Percentiles rank a stretch among this genome's conserved stretches.
phyloP scores from a whole-genome alignment of 1,284 basidiomycete genomes.

The Ceratobasidium sp. region DNA sequence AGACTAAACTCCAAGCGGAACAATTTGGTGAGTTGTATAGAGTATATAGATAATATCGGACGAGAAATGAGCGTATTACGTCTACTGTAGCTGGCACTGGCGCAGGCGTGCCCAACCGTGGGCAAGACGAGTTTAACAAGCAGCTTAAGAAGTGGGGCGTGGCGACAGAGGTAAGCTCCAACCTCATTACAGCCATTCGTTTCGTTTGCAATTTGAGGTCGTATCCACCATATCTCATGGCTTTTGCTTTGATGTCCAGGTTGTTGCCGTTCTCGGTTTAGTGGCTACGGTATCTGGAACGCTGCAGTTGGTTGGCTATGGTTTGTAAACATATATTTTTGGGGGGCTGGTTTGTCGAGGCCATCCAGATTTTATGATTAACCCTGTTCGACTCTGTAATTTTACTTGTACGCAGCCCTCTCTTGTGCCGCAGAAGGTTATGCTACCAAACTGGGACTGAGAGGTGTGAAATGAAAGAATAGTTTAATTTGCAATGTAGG shows the following conservation, averaged over 20 bases:
- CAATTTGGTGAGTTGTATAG: slow-evolving; percentile 21
- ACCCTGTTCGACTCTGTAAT: too few relatives aligned
- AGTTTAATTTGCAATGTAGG: not conserved
- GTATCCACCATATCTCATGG: not conserved
- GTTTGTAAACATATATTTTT: not conserved
- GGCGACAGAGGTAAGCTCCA: slow-evolving; percentile 25
- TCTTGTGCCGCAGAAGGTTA: too few relatives aligned
- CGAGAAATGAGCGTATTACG: too few relatives aligned
- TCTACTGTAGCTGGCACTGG: slow-evolving; percentile 31
- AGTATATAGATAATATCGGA: too few relatives aligned
- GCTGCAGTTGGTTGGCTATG: slow-evolving; percentile 35
- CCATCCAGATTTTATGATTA: too few relatives aligned
- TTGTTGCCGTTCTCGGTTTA: slow-evolving; percentile 33
- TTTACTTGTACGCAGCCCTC: too few relatives aligned
- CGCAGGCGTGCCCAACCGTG: slow-evolving; percentile 37
- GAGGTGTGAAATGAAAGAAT: too few relatives aligned
- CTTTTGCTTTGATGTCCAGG: not conserved
- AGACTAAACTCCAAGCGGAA: slow-evolving; percentile 34
- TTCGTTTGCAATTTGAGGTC: too few relatives aligned
- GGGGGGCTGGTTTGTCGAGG: not conserved
- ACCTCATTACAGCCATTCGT: not conserved
- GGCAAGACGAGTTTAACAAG: slow-evolving; percentile 38
- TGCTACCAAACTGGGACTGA: too few relatives aligned
- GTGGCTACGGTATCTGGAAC: slow-evolving; percentile 39
- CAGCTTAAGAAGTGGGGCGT: slow-evolving; percentile 36